Base-by-base conservation (phyloP, 306 rosid genomes). In the Vigna angularis region DNA sequence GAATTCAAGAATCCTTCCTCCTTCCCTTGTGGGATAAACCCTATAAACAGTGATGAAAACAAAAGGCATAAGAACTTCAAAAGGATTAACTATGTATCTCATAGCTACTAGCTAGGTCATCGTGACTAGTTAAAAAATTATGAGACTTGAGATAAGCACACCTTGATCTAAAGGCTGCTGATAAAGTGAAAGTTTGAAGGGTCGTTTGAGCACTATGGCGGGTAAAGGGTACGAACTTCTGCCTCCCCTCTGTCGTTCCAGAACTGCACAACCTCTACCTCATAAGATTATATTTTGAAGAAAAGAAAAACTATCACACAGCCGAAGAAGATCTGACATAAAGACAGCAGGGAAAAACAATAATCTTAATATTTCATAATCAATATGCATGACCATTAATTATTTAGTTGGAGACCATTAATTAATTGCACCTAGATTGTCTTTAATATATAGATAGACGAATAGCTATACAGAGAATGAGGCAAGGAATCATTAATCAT, bases 171-270 rank as follows among this genome's bases (percentile, higher is more conserved):
- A 86, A 88, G 42, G 98, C 96, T 34, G 98, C 93, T 49, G 98
- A 87, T 76, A 95, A 56, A 48, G 92, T 88, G 79, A 90, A 91
- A 12, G 85, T 93, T 77, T 89, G 98, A 75, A 95, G 98, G 7
- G 98, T 95, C n/a, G 98, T 92, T 79, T 92, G 93, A 8, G 98
- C 95, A 65, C 93, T 95, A 6, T 92, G 97, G 53, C 52, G 67
- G 4, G 93, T 95, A 78, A 95, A 95, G 9, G 98, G 98, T 56
- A 95, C 88, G 44, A 79, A 91, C 80, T 92, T 95, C 57, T 92
- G 98, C 71, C 91, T 87, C 55, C 98, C 98, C 20, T 89, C 98
- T 2, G 98, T 95, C 48, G 98, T 95, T 85, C 98, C 98, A 36
- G 98, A 95, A 83, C 98, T 95, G 80, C 71, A 84, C 53, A 66